Base-by-base conservation (phyloP, 768 basidiomycete genomes). In the Calocybe gangraenosa region DNA sequence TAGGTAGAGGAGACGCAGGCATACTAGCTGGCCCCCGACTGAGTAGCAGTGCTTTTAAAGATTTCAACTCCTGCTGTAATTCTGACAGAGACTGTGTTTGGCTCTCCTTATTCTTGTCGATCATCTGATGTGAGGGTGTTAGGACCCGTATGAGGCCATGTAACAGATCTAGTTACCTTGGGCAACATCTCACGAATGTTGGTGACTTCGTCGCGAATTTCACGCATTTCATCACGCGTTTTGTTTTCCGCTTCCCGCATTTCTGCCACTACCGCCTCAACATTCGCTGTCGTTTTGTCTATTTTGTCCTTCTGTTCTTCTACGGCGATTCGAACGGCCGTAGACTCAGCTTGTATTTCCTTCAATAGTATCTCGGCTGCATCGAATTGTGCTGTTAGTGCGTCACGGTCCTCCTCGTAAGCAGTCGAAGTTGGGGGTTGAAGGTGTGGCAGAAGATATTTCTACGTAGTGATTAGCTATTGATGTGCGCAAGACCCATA, bases 1-100 rank as follows among this genome's bases (percentile, higher is more conserved):
- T 59, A 2, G 73, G 70, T 11, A 81, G 62, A n/a, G 82, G 74
- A 0, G 78, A 69, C 2, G 77, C 60, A 21, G 78, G 68, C 17
- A 74, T 68, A 50, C 68, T 57, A 15, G 65, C 63, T 5, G 84
- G 70, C 5, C 85, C 79, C 25, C 87, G 81, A 52, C 81, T 89
- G 7, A 94, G 74, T 7, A 97, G 68, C 19, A 98, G 74, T 0
- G 93, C 82, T 63, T 97, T 97, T 49, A 98, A 71, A 0, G 94
- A 97, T 59, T 93, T 92, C 57, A 98, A 76, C 60, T 98, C 95
- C 54, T 92, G 84, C 56, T 96, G 93, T 10, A 98, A 73, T 55
- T 97, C 95, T 42, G 75, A 67, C 11, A 97, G 73, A 1, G 92
- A 89, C 48, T 86, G 81, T 17, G 80, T 76, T 64, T 96, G 92